Conservation (phyloP, 192 early-diverging fungal species). For the Dispira simplex region DNA sequence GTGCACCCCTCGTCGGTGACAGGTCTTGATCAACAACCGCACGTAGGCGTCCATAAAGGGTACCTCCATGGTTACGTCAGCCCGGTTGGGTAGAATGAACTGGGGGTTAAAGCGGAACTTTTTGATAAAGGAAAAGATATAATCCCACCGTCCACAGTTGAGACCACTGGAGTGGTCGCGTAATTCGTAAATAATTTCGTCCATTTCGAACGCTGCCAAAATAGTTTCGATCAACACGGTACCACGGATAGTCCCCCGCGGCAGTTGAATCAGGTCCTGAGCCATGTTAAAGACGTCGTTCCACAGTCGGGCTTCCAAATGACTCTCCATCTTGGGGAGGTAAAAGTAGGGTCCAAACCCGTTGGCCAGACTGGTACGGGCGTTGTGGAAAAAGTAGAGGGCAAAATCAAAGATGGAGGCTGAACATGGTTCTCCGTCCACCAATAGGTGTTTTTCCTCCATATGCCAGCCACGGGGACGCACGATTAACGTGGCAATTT, state of each 20-base stretch:
- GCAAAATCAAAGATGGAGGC: slow-evolving; percentile 98
- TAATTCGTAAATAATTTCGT: slow-evolving; percentile 98
- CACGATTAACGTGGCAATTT: slow-evolving; percentile 81
- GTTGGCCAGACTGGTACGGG: slow-evolving; percentile 55
- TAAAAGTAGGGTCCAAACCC: slow-evolving; percentile 98
- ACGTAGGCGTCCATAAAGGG: slow-evolving; percentile 99
- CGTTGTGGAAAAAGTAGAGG: slow-evolving; percentile 99
- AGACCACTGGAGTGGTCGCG: slow-evolving; percentile 96
- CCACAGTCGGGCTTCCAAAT: slow-evolving; percentile 96
- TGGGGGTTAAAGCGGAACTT: slow-evolving; percentile 80
- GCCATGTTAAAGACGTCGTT: slow-evolving; percentile 94
- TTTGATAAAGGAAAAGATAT: slow-evolving; percentile 98
- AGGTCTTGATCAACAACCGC: slow-evolving; percentile 91
- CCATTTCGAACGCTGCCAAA: slow-evolving; percentile 95
- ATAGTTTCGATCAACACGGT: slow-evolving; percentile 98
- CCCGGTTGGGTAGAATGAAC: slow-evolving; percentile 82
- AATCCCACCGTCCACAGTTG: slow-evolving; percentile 99
- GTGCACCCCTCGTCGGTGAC: slow-evolving; percentile 95
- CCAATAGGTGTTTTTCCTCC: slow-evolving; percentile 87
- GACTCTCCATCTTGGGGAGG: slow-evolving; percentile 97
- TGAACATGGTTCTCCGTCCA: slow-evolving; percentile 84
- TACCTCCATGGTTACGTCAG: slow-evolving; percentile 81
- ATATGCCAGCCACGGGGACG: slow-evolving; percentile 98
- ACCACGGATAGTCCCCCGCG: slow-evolving; percentile 90
- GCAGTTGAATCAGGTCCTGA: slow-evolving; percentile 78